These are phyloP conservation scores for Tetrahymena borealis DNA, from an alignment of 73 alveolate genomes.

Conservation along the genomic window DNA sequence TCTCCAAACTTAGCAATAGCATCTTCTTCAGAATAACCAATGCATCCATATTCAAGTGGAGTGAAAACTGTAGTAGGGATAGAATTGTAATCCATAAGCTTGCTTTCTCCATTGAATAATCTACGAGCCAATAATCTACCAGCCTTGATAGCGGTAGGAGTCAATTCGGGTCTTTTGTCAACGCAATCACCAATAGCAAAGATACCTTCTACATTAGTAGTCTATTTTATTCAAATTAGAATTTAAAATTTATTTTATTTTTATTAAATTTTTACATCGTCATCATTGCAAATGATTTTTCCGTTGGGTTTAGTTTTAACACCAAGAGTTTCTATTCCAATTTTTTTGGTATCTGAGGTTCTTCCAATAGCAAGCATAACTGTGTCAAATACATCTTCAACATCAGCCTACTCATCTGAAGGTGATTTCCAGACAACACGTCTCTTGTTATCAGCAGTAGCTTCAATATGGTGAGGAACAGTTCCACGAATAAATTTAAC, in stretches of 20 bases:
- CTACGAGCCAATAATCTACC: constrained; percentile 91
- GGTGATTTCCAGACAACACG: constrained; percentile 60
- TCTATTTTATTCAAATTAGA: not conserved
- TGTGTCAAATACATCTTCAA: constrained; percentile 60
- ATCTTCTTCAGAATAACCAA: constrained; percentile 83
- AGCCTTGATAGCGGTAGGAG: constrained; percentile 98
- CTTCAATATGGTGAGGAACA: constrained; percentile 69
- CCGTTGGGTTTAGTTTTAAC: constrained; percentile 56
- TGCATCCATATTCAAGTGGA: constrained; percentile 95
- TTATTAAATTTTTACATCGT: constrained; percentile 52
- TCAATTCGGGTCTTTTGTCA: constrained; percentile 92
- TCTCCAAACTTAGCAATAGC: constrained; percentile 84
- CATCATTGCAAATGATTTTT: constrained; percentile 71
- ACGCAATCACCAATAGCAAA: constrained; percentile 97
- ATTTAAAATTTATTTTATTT: too few relatives aligned
- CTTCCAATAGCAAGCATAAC: constrained; percentile 94
- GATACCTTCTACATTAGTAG: constrained; percentile 77
- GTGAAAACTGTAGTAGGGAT: constrained; percentile 98
- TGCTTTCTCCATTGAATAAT: constrained; percentile 77
- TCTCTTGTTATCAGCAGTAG: constrained; percentile 65
- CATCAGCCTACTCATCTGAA: constrained; percentile 66
- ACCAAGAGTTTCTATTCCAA: constrained; percentile 77
- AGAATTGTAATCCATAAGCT: constrained; percentile 85
- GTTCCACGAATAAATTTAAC: constrained; percentile 74
- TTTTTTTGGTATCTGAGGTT: constrained; percentile 70